phyloP scores from a whole-genome alignment of 108 stramenopile genomes.

The Pseudonitzschia multistriata region DNA sequence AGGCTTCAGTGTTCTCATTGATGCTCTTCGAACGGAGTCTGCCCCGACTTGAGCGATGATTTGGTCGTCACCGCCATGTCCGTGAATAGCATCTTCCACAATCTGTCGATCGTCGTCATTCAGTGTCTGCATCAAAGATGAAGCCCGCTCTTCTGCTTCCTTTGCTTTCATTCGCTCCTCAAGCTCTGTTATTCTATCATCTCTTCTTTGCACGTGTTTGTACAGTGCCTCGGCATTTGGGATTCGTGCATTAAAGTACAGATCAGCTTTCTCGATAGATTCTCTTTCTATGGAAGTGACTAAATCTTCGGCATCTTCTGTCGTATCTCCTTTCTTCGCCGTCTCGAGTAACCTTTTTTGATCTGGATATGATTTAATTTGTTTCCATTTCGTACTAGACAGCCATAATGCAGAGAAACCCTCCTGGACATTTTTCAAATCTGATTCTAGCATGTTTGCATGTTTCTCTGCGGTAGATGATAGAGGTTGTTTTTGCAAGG shows the following conservation, averaged over 20 bases:
- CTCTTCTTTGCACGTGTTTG: neutral
- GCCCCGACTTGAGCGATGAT: conserved; percentile 58
- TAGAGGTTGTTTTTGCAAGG: neutral
- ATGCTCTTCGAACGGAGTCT: conserved; percentile 68
- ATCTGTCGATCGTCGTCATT: conserved; percentile 58
- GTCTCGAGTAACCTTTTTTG: neutral
- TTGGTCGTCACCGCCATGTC: conserved; percentile 43
- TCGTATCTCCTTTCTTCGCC: conserved; percentile 6
- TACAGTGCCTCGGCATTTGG: neutral
- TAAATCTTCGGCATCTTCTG: conserved; percentile 7
- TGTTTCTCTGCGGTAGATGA: neutral
- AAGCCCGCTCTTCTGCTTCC: conserved; percentile 56
- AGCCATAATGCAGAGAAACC: neutral
- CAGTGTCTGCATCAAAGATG: conserved; percentile 59
- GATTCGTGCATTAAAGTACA: conserved; percentile 15
- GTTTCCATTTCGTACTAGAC: conserved; percentile 33
- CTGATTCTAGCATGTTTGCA: conserved; percentile 12
- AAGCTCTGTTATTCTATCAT: conserved; percentile 13
- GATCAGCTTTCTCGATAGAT: conserved; percentile 32
- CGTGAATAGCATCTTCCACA: conserved; percentile 54
- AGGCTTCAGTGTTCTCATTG: conserved; percentile 64
- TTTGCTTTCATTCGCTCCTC: conserved; percentile 41
- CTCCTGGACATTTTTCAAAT: neutral
- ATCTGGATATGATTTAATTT: conserved; percentile 35
- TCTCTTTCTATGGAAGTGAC: neutral